phyloP scores from a whole-genome alignment of 1,139 yeast genomes.

The Taphrina deformans region DNA sequence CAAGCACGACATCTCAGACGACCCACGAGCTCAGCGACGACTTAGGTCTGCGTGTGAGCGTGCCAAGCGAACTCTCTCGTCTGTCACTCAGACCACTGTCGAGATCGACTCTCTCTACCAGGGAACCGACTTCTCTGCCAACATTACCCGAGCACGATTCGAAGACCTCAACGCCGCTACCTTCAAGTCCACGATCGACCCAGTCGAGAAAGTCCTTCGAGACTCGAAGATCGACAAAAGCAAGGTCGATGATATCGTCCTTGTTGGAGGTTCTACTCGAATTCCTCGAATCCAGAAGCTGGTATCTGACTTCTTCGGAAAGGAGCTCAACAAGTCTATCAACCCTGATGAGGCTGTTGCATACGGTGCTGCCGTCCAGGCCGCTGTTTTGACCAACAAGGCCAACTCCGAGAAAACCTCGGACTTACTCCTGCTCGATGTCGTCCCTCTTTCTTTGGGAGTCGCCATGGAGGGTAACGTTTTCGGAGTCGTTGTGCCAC shows the following conservation, averaged over 20 bases:
- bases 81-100: slow-evolving; percentile 81
- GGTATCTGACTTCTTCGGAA: slow-evolving; percentile 84
- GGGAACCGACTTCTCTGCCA: slow-evolving; percentile 79
- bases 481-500: slow-evolving; percentile 98
- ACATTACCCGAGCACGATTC: slow-evolving; percentile 87
- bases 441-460: slow-evolving; percentile 98
- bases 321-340: slow-evolving; percentile 83
- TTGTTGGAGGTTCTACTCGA: slow-evolving; percentile 93
- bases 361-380: slow-evolving; percentile 99
- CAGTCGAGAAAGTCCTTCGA: slow-evolving; percentile 82
- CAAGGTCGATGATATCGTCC: slow-evolving; percentile 78
- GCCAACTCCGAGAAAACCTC: slow-evolving; percentile 95
- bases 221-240: slow-evolving; percentile 78
- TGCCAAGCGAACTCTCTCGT: slow-evolving; percentile 86
- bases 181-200: slow-evolving; percentile 82
- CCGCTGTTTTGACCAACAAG: slow-evolving; percentile 98
- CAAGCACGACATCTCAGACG: slow-evolving; percentile 69
- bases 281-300: slow-evolving; percentile 89
- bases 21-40: slow-evolving; percentile 84
- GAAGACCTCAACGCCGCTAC: slow-evolving; percentile 82
- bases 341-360: slow-evolving; percentile 98
- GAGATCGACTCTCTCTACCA: slow-evolving; percentile 80
- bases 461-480: slow-evolving; percentile 97
- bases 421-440: slow-evolving; percentile 96
- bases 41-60: slow-evolving; percentile 90